Evolutionary conservation across 2,329 filamentous ascomycete genomes (phyloP), one percentile per base, ranked within the genome.

Genomic region (Didymellaceae sp.): DNA sequence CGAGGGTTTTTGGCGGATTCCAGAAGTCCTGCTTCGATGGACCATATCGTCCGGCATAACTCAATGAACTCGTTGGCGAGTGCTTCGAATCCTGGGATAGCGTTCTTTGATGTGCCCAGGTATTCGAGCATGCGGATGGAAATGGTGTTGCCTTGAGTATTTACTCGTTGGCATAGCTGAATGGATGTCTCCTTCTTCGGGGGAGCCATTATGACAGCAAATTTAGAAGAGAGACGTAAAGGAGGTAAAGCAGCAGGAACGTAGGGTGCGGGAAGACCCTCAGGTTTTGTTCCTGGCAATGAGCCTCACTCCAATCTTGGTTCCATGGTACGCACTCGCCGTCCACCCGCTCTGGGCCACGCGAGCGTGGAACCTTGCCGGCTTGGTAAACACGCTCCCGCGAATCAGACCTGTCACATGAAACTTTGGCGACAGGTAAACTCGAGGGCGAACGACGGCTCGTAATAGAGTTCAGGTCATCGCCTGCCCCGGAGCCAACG

Each of bases 31-130:
- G 83, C 81, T 69, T 88, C 85, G 54, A 89, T 85, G n/a, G 83
- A 82, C 77, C 85, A 87, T 32, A 89, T 76, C 32, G 85, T 82
- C 45, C 85, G 81, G 66, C 83, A 86, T 5, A 84, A 82, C 47
- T 88, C 85, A 50, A 90, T 79, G 63, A 89, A 88, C 57, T 86
- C 84, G 54, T 81, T 80, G 8, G 86, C 85, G 16, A 89, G 77
- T 20, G 78, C 74, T 51, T 82, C 80, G 67, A 77, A 54, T 65
- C 76, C 52, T 56, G 68, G 61, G 64, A 74, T 55, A 62, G 59
- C 59, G 67, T 65, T 55, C 67, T 62, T 71, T 20, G 66, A 41
- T 45, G 71, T 52, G 64, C 66, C 57, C 62, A 70, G 52, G 66
- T 63, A 68, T 63, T 76, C 42, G 56, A 71, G 52, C 69, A 68